phyloP scores from a whole-genome alignment of 148 eudicot genomes.

The Silene conica region DNA sequence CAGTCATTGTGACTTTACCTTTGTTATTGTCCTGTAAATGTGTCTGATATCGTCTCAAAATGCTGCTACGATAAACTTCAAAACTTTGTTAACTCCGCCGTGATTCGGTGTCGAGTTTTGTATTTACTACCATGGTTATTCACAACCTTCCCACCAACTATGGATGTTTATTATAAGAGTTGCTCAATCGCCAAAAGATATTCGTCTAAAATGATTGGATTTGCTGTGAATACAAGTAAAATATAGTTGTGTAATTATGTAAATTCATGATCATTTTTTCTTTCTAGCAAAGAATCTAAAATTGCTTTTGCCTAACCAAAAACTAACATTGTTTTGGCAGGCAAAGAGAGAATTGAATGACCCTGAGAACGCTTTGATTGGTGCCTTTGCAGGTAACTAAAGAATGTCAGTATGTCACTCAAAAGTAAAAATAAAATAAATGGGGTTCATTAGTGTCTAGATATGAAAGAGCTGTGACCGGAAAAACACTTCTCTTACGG shows the following conservation, averaged over 20 bases:
- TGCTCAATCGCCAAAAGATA: not conserved
- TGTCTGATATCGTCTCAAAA: too few species aligned
- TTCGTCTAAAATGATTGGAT: not conserved
- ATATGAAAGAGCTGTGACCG: not conserved
- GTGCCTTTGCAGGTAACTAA: conserved; percentile 78
- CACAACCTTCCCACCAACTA: too few species aligned
- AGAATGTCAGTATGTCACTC: too few species aligned
- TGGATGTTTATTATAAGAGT: not conserved
- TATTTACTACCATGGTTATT: too few species aligned
- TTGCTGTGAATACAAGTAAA: not conserved
- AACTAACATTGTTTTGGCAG: conserved; percentile 34
- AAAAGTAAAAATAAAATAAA: not conserved
- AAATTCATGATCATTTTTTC: not conserved
- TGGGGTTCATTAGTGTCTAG: not conserved
- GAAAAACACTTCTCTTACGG: not conserved
- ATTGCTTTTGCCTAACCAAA: conserved; percentile 7
- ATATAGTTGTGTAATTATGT: not conserved
- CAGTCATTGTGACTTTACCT: too few species aligned
- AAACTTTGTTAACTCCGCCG: too few species aligned
- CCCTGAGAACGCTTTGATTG: conserved; percentile 81
- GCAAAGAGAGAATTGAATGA: conserved; percentile 72
- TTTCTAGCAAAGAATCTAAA: not conserved
- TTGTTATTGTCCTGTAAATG: too few species aligned
- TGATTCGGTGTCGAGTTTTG: too few species aligned
- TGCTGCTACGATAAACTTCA: too few species aligned